Conservation (phyloP, 345 rosid genomes). For the Murraya paniculata region DNA sequence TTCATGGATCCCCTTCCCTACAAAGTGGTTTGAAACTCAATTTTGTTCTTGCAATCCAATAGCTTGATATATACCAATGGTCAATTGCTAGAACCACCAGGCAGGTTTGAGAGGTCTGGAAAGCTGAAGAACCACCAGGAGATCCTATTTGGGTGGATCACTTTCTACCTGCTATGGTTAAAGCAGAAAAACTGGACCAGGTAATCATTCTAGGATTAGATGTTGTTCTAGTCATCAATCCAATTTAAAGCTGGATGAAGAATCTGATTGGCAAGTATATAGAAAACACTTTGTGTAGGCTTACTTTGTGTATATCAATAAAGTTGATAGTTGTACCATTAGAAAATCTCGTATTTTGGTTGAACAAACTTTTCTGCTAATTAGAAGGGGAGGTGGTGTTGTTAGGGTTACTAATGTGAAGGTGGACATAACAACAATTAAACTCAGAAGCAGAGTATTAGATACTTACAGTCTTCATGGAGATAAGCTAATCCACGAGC, state of each 20-base stretch:
- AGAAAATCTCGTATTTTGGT: neutral
- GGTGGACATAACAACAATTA: neutral
- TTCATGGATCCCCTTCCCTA: neutral
- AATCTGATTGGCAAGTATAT: neutral
- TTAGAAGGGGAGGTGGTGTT: neutral
- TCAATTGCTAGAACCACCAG: neutral
- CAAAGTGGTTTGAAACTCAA: neutral
- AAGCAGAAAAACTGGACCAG: neutral
- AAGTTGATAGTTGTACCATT: neutral
- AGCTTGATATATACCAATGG: neutral
- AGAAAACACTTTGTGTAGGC: neutral
- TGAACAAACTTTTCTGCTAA: neutral
- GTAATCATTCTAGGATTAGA: neutral
- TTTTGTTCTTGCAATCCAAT: neutral
- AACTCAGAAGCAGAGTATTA: constrained; percentile 11
- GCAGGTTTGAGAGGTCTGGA: neutral
- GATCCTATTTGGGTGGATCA: neutral
- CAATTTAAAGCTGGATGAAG: neutral
- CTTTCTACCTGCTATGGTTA: neutral
- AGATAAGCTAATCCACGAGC: constrained; percentile 98
- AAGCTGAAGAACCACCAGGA: neutral
- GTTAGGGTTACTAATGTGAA: constrained; percentile 1
- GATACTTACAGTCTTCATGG: constrained; percentile 87
- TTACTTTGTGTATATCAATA: neutral
- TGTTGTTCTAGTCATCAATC: neutral